phyloP scores from a whole-genome alignment of 176 grass and related monocot genomes.

The Oryza coarctata region DNA sequence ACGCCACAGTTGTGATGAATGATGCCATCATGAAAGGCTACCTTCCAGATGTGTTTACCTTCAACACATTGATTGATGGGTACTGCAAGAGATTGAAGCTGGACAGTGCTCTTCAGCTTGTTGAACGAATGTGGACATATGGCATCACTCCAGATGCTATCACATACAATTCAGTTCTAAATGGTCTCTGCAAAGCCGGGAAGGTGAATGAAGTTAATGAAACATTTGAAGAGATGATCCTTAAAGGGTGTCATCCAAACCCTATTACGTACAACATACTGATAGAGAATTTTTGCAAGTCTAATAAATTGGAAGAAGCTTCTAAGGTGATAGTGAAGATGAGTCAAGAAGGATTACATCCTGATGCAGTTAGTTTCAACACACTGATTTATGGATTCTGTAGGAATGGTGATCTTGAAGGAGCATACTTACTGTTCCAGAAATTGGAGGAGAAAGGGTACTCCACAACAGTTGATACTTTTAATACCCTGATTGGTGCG shows the following conservation, averaged over 20 bases:
- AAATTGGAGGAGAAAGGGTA: constrained; percentile 70
- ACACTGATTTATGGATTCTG: constrained; percentile 87
- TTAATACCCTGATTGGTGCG: constrained; percentile 78
- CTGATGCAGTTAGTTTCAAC: constrained; percentile 85
- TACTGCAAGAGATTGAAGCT: constrained; percentile 85
- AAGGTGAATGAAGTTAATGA: constrained; percentile 75
- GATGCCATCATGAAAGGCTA: constrained; percentile 80
- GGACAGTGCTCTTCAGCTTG: constrained; percentile 73
- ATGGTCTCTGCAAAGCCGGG: constrained; percentile 87
- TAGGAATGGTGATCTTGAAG: constrained; percentile 73
- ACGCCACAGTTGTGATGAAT: constrained; percentile 77
- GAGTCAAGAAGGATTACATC: constrained; percentile 73
- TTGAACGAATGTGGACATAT: constrained; percentile 87
- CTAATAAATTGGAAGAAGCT: constrained; percentile 64
- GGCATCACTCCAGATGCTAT: constrained; percentile 64
- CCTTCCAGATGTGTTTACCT: constrained; percentile 85
- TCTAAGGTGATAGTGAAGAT: constrained; percentile 70
- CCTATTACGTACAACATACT: constrained; percentile 87
- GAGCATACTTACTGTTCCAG: constrained; percentile 68
- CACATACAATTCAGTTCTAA: constrained; percentile 90
- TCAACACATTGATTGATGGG: constrained; percentile 90
- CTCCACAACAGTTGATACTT: constrained; percentile 68
- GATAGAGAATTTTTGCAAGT: constrained; percentile 78
- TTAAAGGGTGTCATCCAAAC: constrained; percentile 72
- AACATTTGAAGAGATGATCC: constrained; percentile 71